These are phyloP conservation scores for Spathaspora sp. DNA, from an alignment of 1,139 yeast species.

Conservation along the genomic window DNA sequence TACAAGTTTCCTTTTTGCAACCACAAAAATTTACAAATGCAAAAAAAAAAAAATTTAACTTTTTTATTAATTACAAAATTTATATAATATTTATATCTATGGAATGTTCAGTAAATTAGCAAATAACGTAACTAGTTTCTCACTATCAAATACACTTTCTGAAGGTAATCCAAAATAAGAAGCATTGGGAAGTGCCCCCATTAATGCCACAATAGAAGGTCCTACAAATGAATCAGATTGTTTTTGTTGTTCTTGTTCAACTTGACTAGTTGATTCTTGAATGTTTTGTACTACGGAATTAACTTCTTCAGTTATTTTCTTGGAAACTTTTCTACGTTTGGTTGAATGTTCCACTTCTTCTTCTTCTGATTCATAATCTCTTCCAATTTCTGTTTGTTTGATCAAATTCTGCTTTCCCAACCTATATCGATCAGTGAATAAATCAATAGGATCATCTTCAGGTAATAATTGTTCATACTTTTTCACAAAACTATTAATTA, in stretches of 20 bases:
- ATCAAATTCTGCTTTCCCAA: constrained; percentile 45
- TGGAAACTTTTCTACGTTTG: constrained; percentile 9
- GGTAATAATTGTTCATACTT: constrained; percentile 70
- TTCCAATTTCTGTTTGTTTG: constrained; percentile 43
- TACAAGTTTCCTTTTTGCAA: not conserved
- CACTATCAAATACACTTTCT: constrained; percentile 40
- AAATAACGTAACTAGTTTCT: constrained; percentile 42
- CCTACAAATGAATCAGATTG: constrained; percentile 41
- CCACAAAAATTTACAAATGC: not conserved
- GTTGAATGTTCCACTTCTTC: constrained; percentile 18
- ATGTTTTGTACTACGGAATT: constrained; percentile 12
- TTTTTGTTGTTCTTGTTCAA: constrained; percentile 9
- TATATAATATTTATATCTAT: not conserved
- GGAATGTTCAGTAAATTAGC: constrained; percentile 35
- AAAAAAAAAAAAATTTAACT: not conserved
- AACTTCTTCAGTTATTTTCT: constrained; percentile 6
- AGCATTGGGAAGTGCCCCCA: constrained; percentile 54
- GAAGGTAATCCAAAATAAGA: constrained; percentile 43
- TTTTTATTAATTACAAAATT: not conserved
- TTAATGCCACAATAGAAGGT: constrained; percentile 51
- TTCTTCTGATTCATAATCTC: constrained; percentile 17
- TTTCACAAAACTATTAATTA: constrained; percentile 63
- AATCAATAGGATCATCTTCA: constrained; percentile 46
- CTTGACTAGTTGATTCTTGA: constrained; percentile 9
- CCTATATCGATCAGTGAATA: constrained; percentile 47